Percentiles rank a stretch among this genome's conserved stretches.
These are phyloP conservation scores for Neopestalotiopsis sp. DNA, from an alignment of 2,329 filamentous ascomycete species.

Conservation along the genomic window DNA sequence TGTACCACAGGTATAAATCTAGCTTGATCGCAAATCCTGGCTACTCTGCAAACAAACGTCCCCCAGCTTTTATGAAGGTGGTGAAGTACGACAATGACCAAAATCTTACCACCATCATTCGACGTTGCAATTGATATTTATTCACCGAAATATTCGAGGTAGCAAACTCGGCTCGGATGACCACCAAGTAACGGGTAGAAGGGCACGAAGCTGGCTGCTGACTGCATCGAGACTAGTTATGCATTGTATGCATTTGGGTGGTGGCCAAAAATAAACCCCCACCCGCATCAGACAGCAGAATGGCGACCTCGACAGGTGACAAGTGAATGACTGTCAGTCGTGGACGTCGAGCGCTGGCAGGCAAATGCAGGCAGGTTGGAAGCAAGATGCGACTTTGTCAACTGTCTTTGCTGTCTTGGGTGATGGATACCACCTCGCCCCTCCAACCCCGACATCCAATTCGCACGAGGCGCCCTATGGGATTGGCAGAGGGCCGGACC, in stretches of 20 bases:
- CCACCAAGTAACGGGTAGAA: background rate
- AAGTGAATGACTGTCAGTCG: no score
- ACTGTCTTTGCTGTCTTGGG: background rate
- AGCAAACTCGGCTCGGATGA: background rate
- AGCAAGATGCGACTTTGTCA: background rate
- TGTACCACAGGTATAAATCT: no score
- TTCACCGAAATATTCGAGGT: background rate
- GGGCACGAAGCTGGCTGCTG: background rate
- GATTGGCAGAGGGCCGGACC: conserved; percentile 19
- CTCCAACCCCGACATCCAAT: background rate
- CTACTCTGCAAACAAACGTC: background rate
- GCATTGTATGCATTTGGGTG: background rate
- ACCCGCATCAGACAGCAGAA: background rate
- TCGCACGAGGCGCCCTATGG: no score
- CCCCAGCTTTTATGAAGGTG: background rate
- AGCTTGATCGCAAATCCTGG: no score
- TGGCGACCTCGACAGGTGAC: background rate
- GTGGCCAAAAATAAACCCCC: conserved; percentile 4
- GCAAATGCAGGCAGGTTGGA: background rate
- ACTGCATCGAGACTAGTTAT: background rate
- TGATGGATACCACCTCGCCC: background rate
- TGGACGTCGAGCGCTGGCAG: background rate
- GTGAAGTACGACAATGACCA: background rate
- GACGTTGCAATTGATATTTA: background rate
- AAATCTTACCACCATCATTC: conserved; percentile 3